Evolutionary conservation across 331 rosid species (phyloP), one percentile per base, ranked within the genome.

Genomic region (Malus hybrid): DNA sequence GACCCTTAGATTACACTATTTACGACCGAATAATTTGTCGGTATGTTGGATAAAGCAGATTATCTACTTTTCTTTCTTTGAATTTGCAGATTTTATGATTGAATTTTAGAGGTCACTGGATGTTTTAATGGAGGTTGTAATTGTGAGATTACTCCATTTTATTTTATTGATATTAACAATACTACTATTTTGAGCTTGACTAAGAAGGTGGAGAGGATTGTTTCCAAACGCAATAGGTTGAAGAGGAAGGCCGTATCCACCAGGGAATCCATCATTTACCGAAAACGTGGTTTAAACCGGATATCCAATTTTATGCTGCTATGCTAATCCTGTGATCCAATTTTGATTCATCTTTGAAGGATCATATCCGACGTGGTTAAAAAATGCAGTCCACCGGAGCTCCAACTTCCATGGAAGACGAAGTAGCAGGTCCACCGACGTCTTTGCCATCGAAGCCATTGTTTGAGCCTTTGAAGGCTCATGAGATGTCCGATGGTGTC

Each of bases 401-500:
- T 46, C 68, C 92, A 10, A 36, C 83, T 56, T 75, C 90, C 16
- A 88, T 92, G 96, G 97, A 88, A 77, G 84, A 86, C 1, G 90
- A 90, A 77, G 79, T 69, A n/a, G 69, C 71, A 29, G 80, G 29
- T 39, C 44, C 44, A 32, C 55, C 77, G 39, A 80, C 32, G 28
- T 5, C 81, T 12, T 83, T 90, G 77, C 96, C 91, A 6, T 83
- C 91, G 2, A 90, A 90, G 80, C 96, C 96, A 6, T 67, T 75
- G 67, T 90, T 88, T 82, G 84, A 86, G 65, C 91, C 97, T 61
- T 80, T 90, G 83, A 92, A 86, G 78, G 87, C 97, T 68, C 93
- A 90, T 86, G 97, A 90, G 86, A 90, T 92, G 92, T 84, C 89
- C 12, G 87, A 89, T 88, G 93, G 92, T 39, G 86, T 92, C 77